phyloP scores from a whole-genome alignment of 1,139 yeast genomes.

The Candida freyschussii region DNA sequence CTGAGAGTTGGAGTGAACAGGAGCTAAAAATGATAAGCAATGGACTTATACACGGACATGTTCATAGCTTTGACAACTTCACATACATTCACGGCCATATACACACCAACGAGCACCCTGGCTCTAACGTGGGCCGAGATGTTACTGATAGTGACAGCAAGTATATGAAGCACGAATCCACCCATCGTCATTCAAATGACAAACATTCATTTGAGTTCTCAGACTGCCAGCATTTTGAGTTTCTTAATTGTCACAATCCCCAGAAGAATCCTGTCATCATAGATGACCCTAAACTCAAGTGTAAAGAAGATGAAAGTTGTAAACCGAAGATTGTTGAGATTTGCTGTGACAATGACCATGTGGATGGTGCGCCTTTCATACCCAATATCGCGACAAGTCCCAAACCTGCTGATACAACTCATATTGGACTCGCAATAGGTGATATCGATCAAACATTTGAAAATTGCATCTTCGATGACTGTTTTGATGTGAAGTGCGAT shows the following conservation, averaged over 20 bases:
- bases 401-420: too few species aligned
- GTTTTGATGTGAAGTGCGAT: constrained; percentile 25
- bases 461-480: constrained; percentile 20
- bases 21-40: constrained; percentile 1
- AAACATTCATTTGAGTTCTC: constrained; percentile 17
- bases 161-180: too few species aligned
- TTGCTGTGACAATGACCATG: constrained; percentile 34
- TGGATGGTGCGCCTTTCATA: constrained; percentile 4
- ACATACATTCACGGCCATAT: constrained; percentile 69
- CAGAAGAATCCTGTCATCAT: constrained; percentile 11
- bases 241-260: constrained; percentile 32
- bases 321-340: constrained; percentile 34
- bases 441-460: constrained; percentile 14
- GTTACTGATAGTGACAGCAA: too few species aligned
- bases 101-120: constrained; percentile 41
- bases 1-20: too few species aligned
- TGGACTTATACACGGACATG: constrained; percentile 65
- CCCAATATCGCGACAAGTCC: background rate
- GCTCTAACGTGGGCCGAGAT: too few species aligned
- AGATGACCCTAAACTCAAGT: constrained; percentile 11
- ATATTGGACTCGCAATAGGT: too few species aligned
- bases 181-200: constrained; percentile 20
- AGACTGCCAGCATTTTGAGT: constrained; percentile 37
- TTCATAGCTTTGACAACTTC: constrained; percentile 58
- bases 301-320: constrained; percentile 27